Evolutionary conservation across 495 filamentous ascomycete species (phyloP).

Genomic region (Trichoderma gamsii): DNA sequence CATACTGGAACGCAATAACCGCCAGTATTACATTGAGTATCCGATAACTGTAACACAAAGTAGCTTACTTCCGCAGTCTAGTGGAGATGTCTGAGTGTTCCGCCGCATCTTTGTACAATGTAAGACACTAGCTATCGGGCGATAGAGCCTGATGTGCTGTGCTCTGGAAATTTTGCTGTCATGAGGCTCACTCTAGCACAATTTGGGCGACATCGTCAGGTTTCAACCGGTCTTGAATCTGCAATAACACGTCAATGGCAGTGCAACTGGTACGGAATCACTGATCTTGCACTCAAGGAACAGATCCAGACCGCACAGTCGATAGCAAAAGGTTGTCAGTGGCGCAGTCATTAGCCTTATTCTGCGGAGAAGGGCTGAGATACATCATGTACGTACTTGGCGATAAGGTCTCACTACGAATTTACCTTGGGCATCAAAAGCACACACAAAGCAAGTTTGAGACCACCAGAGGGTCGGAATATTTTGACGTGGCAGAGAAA

Average conservation of each 20-base stretch:
- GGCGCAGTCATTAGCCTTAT: conserved; percentile 33
- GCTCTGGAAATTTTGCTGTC: conserved; percentile 16
- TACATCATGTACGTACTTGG: conserved; percentile 16
- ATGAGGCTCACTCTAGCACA: conserved; percentile 26
- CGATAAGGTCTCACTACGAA: conserved; percentile 33
- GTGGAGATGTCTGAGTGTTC: conserved; percentile 22
- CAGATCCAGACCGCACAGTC: conserved; percentile 36
- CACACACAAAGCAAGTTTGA: conserved; percentile 31
- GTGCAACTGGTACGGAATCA: conserved; percentile 21
- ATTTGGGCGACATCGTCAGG: conserved; percentile 33
- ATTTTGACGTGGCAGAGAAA: conserved; percentile 19
- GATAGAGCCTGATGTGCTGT: neutral
- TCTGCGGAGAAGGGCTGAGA: conserved; percentile 27
- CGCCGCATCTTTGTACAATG: conserved; percentile 28
- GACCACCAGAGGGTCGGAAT: conserved; percentile 16
- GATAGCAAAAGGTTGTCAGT: conserved; percentile 36
- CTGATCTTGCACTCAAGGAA: conserved; percentile 23
- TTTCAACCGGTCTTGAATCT: conserved; percentile 30
- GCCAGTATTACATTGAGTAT: conserved; percentile 11
- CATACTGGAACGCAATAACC: conserved; percentile 22
- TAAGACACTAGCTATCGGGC: conserved; percentile 14
- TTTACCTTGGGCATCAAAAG: conserved; percentile 41
- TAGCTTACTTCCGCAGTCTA: conserved; percentile 26
- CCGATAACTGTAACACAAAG: conserved; percentile 19
- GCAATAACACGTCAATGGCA: conserved; percentile 24